These are phyloP conservation scores for Mucor velutinosus DNA, from an alignment of 371 early-diverging fungal species.

Conservation along the genomic window DNA sequence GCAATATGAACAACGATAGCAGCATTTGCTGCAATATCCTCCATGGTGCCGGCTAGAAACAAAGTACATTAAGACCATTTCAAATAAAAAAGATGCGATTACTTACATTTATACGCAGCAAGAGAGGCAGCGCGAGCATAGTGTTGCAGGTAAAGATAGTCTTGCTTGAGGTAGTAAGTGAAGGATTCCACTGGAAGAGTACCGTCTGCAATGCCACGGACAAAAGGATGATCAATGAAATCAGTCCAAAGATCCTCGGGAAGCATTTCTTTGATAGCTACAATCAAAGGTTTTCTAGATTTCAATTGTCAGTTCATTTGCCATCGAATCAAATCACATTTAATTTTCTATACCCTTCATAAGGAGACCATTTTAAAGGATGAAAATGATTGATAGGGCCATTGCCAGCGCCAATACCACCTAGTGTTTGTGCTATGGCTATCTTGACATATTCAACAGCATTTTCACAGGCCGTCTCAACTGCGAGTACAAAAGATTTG, in stretches of 20 bases:
- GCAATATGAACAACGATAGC: slow-evolving; percentile 67
- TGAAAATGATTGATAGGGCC: slow-evolving; percentile 82
- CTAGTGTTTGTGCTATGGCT: slow-evolving; percentile 57
- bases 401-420: slow-evolving; percentile 63
- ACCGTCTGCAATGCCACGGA: slow-evolving; percentile 73
- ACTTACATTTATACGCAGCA: slow-evolving; percentile 73
- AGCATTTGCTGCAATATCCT: slow-evolving; percentile 44
- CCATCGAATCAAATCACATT: no score
- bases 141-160: slow-evolving; percentile 78
- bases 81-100: neutral
- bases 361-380: slow-evolving; percentile 49
- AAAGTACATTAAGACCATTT: slow-evolving; percentile 28
- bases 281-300: slow-evolving; percentile 53
- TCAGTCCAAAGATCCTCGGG: slow-evolving; percentile 63
- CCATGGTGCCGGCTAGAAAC: slow-evolving; percentile 20
- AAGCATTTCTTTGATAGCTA: slow-evolving; percentile 40
- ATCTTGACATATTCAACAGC: slow-evolving; percentile 60
- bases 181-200: slow-evolving; percentile 72
- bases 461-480: slow-evolving; percentile 40
- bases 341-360: slow-evolving; percentile 40
- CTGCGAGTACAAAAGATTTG: slow-evolving; percentile 27
- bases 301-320: neutral
- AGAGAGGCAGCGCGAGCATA: slow-evolving; percentile 80
- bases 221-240: slow-evolving; percentile 77
- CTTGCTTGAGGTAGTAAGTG: slow-evolving; percentile 79